These are phyloP conservation scores for Tulasnella sp. DNA, from an alignment of 768 basidiomycete species.

Conservation along the genomic window DNA sequence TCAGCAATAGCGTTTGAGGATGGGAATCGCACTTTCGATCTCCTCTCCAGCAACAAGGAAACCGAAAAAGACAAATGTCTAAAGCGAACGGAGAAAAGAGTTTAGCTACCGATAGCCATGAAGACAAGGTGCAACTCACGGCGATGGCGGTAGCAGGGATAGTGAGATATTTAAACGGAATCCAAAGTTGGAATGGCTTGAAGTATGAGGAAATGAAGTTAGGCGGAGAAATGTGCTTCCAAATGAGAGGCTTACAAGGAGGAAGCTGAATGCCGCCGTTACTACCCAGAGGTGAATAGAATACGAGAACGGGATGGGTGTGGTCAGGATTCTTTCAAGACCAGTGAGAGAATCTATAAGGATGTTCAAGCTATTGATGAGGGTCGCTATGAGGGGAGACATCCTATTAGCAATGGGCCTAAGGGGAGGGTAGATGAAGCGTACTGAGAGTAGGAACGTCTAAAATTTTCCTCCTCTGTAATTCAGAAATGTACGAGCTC, in stretches of 20 bases:
- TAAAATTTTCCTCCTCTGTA: constrained; percentile 52
- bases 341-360: constrained; percentile 60
- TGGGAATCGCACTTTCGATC: constrained; percentile 22
- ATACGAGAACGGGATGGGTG: constrained; percentile 75
- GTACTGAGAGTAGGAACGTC: constrained; percentile 62
- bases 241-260: constrained; percentile 45
- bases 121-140: constrained; percentile 36
- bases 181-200: constrained; percentile 64
- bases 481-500: constrained; percentile 62
- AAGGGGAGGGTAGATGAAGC: constrained; percentile 33
- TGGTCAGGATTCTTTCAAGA: constrained; percentile 67
- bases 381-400: constrained; percentile 26
- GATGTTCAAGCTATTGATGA: constrained; percentile 46
- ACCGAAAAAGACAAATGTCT: constrained; percentile 27
- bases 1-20: not conserved
- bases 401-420: not conserved
- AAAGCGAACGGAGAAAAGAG: not conserved
- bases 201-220: constrained; percentile 19
- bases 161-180: constrained; percentile 53
- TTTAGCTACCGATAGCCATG: not conserved
- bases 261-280: constrained; percentile 55
- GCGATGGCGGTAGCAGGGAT: constrained; percentile 57
- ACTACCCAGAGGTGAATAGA: constrained; percentile 66
- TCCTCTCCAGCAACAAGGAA: constrained; percentile 29
- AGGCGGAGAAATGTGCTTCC: not conserved